A percentile compares a stretch with the other conserved stretches of the same genome.
Conservation (phyloP, 2,329 filamentous ascomycete genomes). For the Penicillium sp. region DNA sequence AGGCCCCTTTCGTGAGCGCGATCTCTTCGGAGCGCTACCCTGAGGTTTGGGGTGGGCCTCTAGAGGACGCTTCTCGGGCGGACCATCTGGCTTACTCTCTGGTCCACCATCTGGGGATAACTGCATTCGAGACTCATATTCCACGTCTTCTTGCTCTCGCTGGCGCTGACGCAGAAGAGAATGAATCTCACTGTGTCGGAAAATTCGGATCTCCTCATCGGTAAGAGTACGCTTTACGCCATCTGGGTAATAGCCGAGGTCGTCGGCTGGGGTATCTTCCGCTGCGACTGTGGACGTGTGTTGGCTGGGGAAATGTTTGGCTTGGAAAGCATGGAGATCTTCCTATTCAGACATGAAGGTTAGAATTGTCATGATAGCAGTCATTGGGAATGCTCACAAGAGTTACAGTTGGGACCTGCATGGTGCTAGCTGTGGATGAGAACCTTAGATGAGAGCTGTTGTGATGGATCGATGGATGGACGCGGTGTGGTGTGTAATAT, state of each 20-base stretch:
- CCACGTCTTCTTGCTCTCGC: conserved; percentile 31
- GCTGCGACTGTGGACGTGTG: conserved; percentile 5
- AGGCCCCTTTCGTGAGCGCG: background rate
- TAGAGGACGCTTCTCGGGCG: background rate
- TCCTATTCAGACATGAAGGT: conserved; percentile 42
- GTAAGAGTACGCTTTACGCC: conserved; percentile 85
- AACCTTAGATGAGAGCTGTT: conserved; percentile 1
- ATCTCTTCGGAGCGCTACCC: background rate
- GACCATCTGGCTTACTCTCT: background rate
- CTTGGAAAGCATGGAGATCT: conserved; percentile 58
- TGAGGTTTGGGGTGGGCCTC: background rate
- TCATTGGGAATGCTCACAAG: conserved; percentile 25
- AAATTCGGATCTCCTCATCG: conserved; percentile 85
- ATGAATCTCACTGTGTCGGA: conserved; percentile 83
- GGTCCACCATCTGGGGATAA: background rate
- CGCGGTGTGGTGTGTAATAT: conserved; percentile 10
- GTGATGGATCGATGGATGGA: conserved; percentile 4
- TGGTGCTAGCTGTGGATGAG: conserved; percentile 9
- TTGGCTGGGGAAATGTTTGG: conserved; percentile 53
- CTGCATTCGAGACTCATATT: conserved; percentile 16
- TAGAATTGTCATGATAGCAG: background rate
- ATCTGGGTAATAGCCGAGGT: conserved; percentile 78
- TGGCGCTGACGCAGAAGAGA: conserved; percentile 57
- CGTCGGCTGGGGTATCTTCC: conserved; percentile 48
- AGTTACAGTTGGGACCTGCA: conserved; percentile 36